Conservation (phyloP, 164 flowering plant genomes). For the Saururus chinensis region DNA sequence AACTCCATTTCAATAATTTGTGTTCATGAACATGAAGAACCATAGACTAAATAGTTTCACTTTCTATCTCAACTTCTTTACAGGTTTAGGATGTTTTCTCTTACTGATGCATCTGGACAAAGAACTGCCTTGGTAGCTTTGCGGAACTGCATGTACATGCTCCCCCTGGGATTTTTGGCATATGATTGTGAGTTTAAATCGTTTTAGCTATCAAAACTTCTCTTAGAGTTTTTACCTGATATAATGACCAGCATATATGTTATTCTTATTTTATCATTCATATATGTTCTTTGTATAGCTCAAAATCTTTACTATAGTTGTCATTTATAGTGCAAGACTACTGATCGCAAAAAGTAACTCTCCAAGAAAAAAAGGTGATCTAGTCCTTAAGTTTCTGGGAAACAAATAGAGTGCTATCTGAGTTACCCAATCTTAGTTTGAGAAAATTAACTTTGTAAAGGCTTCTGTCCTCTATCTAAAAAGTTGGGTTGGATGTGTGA, state of each 20-base stretch:
- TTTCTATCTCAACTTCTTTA: constrained; percentile 5
- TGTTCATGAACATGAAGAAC: neutral
- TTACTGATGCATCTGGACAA: constrained; percentile 66
- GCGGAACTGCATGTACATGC: constrained; percentile 75
- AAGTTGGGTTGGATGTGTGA: too few relatives aligned
- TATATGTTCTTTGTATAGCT: too few relatives aligned
- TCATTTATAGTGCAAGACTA: too few relatives aligned
- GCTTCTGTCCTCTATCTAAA: too few relatives aligned
- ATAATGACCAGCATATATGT: neutral
- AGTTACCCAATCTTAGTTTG: too few relatives aligned
- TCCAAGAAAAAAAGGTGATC: too few relatives aligned
- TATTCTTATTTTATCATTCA: too few relatives aligned
- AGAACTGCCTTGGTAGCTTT: constrained; percentile 78
- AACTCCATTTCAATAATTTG: neutral
- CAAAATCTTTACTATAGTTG: too few relatives aligned
- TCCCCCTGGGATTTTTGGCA: constrained; percentile 81
- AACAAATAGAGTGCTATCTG: too few relatives aligned
- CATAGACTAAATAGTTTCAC: neutral
- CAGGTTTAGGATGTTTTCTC: constrained; percentile 82
- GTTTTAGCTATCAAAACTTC: neutral
- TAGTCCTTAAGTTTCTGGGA: too few relatives aligned
- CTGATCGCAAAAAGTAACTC: too few relatives aligned
- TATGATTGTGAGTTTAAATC: constrained; percentile 66
- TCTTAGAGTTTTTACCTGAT: neutral
- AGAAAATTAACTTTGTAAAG: too few relatives aligned